phyloP scores from a whole-genome alignment of 306 rosid genomes.

The Citrullus mucosospermus region DNA sequence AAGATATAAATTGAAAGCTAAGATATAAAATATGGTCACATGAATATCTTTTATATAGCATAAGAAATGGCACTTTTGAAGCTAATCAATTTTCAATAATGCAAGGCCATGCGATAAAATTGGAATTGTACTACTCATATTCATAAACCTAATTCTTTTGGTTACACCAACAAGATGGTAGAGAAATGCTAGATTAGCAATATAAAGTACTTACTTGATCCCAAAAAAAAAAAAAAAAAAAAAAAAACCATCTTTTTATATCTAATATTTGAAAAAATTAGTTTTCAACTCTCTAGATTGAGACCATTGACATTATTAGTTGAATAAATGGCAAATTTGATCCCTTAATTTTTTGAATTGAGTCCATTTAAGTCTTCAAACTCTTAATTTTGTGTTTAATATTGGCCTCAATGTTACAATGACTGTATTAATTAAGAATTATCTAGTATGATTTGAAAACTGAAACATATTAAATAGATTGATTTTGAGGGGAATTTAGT shows the following conservation, averaged over 20 bases:
- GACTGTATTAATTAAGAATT: too few relatives aligned
- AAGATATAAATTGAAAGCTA: not conserved
- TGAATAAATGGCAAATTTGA: too few relatives aligned
- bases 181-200: not conserved
- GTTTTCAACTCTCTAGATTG: not conserved
- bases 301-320: not conserved
- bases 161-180: not conserved
- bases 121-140: not conserved
- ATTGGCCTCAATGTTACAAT: too few relatives aligned
- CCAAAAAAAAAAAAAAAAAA: not conserved
- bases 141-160: not conserved
- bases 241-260: not conserved
- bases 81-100: not conserved
- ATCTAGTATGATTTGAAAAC: too few relatives aligned
- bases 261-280: not conserved
- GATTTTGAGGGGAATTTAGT: too few relatives aligned
- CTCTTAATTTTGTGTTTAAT: too few relatives aligned
- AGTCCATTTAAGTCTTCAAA: too few relatives aligned
- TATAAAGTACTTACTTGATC: not conserved
- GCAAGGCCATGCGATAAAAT: not conserved
- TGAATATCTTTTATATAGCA: not conserved
- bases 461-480: too few relatives aligned
- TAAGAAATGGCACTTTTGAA: not conserved
- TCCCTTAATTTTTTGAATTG: too few relatives aligned
- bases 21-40: not conserved